Evolutionary conservation across 768 basidiomycete species (phyloP).

Genomic region (Pleurotus salmoneostramineus): DNA sequence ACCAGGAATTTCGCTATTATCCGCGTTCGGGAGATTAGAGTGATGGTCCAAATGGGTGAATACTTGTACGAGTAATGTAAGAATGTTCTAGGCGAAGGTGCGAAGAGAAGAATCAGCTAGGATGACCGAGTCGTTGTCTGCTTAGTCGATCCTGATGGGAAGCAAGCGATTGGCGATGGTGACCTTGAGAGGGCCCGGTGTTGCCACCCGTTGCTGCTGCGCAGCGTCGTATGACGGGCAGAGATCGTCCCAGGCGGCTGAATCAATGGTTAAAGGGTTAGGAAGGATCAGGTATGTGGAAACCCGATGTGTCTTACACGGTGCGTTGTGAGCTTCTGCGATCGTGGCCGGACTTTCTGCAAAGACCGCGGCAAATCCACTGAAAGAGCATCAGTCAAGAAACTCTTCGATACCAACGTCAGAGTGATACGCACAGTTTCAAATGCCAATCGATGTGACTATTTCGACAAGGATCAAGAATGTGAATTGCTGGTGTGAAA

Average conservation of each 20-base stretch:
- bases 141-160: neutral
- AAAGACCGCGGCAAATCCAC: conserved; percentile 23
- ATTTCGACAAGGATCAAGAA: neutral
- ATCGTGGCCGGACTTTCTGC: conserved; percentile 16
- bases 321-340: conserved; percentile 7
- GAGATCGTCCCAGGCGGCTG: conserved; percentile 18
- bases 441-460: conserved; percentile 57
- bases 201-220: neutral
- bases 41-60: no score
- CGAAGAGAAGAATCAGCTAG: neutral
- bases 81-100: neutral
- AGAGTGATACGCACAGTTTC: conserved; percentile 23
- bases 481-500: neutral
- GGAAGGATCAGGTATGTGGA: neutral
- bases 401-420: neutral
- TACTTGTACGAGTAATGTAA: neutral
- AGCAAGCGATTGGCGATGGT: neutral
- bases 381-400: neutral
- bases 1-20: no score
- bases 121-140: neutral
- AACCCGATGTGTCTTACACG: conserved; percentile 1
- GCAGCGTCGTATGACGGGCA: conserved; percentile 23
- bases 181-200: neutral
- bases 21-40: no score
- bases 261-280: neutral